Conservation (phyloP, 805 yeast genomes). For the Jamesozyma gamospora region DNA sequence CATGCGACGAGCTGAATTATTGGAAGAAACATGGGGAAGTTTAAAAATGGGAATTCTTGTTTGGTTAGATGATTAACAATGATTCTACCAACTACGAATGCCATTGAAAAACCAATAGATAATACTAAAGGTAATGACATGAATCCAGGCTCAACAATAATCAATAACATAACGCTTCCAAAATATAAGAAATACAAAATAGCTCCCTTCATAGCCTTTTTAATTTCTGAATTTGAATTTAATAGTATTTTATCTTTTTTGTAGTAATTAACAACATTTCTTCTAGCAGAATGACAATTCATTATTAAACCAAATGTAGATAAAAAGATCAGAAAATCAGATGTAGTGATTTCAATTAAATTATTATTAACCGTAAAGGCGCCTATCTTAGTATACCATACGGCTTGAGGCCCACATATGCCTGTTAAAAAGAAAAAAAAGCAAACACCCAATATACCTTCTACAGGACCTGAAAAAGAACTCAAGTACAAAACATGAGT, state of each 20-base stretch:
- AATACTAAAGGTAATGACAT: constrained; percentile 48
- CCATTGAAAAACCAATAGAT: constrained; percentile 65
- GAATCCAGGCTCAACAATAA: constrained; percentile 40
- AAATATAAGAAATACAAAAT: constrained; percentile 58
- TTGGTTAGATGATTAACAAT: constrained; percentile 77
- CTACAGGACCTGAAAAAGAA: constrained; percentile 87
- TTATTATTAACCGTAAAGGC: constrained; percentile 9
- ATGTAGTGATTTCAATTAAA: constrained; percentile 30
- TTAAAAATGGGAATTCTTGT: constrained; percentile 64
- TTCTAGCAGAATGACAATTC: constrained; percentile 60
- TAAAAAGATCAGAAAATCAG: constrained; percentile 43
- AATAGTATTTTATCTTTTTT: constrained; percentile 18
- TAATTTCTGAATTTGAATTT: constrained; percentile 19
- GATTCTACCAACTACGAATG: constrained; percentile 84
- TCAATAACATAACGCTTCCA: constrained; percentile 37
- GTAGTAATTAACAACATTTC: constrained; percentile 45
- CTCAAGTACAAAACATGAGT: constrained; percentile 74
- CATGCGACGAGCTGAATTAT: constrained; percentile 33
- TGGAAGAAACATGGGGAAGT: constrained; percentile 65
- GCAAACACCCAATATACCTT: constrained; percentile 67
- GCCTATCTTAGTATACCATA: constrained; percentile 45
- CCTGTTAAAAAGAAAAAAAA: constrained; percentile 53
- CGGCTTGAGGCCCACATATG: constrained; percentile 49
- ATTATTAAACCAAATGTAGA: constrained; percentile 49
- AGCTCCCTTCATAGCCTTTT: constrained; percentile 42